Evolutionary conservation across 352 stramenopile species (phyloP), one percentile per base, ranked within the genome.

Genomic region (Thraustochytrium sp.): DNA sequence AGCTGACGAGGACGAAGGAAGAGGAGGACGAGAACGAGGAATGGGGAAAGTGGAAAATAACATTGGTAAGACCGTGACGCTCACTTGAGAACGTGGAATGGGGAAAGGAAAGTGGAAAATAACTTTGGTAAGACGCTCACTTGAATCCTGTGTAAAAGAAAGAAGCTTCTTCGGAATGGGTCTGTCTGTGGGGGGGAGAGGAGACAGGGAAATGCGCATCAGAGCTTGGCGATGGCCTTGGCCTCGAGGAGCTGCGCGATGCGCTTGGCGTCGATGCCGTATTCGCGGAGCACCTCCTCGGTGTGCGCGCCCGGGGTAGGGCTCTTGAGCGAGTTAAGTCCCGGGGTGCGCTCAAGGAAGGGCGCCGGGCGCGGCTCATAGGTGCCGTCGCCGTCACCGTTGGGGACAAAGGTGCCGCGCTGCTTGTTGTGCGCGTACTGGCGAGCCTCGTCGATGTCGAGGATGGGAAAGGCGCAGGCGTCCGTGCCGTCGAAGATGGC

Each of bases 401-500:
- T 62, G 13, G 34, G 13, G 9, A 84, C 54, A 11, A 84, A 84
- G 23, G 61, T 84, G 49, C 61, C 61, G n/a, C 75, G 55, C 29
- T 83, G 49, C 18, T 46, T 21, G 61, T 84, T 73, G 49, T 84
- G 75, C 75, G 53, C 23, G 29, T 76, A 84, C 26, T 73, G 26
- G 8, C 34, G 36, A 26, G 75, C 75, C 49, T 84, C 75, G 31
- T 31, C 37, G 16, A 84, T 54, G 29, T 49, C 38, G 18, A 84
- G 51, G 8, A 84, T 31, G 13, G 75, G 75, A 26, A 73, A 84
- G 18, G 75, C 75, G 23, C 75, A 84, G 42, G 75, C 75, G 29
- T 84, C 75, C 13, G 54, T 84, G 44, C 75, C 75, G 49, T 84
- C 34, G 84, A 84, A 84, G 49, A 75, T 82, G 1, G 34, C 75